Percentiles rank a stretch among this genome's conserved stretches.
Evolutionary conservation across 139 green algal species (phyloP).

Genomic region (Micractinium conductrix): DNA sequence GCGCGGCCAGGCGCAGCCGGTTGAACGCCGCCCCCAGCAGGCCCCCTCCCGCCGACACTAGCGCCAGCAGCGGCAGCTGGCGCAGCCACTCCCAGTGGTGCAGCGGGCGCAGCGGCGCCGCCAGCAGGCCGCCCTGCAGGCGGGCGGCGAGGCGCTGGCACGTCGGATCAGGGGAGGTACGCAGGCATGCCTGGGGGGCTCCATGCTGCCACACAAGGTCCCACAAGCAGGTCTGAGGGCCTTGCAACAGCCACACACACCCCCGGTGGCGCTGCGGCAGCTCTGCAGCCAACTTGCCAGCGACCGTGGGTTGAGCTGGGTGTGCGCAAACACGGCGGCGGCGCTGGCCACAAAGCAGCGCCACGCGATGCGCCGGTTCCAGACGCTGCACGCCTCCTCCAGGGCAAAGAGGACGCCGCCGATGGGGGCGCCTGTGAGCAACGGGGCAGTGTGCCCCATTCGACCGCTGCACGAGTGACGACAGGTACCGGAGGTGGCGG

Average conservation of each 20-base stretch:
- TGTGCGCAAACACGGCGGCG: not conserved
- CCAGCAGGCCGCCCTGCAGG: constrained; percentile 13
- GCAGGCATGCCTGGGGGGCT: no score
- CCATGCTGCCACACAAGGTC: no score
- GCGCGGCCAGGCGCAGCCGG: constrained; percentile 42
- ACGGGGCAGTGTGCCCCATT: no score
- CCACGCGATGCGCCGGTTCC: constrained; percentile 58
- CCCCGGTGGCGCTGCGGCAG: no score
- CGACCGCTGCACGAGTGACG: no score
- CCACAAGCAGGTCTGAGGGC: no score
- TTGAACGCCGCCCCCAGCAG: constrained; percentile 86
- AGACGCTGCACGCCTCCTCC: constrained; percentile 85
- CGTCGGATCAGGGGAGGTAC: no score
- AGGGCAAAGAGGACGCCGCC: constrained; percentile 91
- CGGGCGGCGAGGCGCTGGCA: no score
- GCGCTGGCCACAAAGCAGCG: constrained; percentile 18
- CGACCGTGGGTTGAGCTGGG: constrained; percentile 4
- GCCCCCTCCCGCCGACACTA: constrained; percentile 68
- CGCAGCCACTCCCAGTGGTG: not conserved
- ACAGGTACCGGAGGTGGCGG: no score
- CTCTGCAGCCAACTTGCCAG: no score
- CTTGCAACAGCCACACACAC: no score
- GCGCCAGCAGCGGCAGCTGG: constrained; percentile 78
- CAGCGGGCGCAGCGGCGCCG: not conserved
- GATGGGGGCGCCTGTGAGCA: constrained; percentile 69